phyloP scores from a whole-genome alignment of 176 grass and related monocot genomes.

The Thalia dealbata region DNA sequence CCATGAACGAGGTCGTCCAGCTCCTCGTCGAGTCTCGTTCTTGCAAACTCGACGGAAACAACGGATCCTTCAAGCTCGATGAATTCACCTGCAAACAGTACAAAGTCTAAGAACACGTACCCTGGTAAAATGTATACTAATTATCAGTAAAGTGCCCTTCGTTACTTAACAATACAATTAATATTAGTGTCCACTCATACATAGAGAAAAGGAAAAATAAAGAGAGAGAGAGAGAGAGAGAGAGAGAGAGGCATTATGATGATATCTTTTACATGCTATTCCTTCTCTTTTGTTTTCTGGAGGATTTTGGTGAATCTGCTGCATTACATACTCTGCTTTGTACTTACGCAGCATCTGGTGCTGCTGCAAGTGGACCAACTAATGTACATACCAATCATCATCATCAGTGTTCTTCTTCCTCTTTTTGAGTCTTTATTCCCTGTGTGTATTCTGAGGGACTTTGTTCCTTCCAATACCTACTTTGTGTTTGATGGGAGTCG shows the following conservation, averaged over 20 bases:
- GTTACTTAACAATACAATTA: background rate
- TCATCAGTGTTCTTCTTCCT: slow-evolving; percentile 1
- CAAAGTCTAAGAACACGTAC: slow-evolving; percentile 15
- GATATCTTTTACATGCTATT: slow-evolving; percentile 18
- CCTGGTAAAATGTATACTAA: background rate
- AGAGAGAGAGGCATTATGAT: background rate
- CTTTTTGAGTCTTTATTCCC: slow-evolving; percentile 41
- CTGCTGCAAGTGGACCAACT: slow-evolving; percentile 30
- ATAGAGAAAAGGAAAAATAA: too few relatives aligned
- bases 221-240: background rate
- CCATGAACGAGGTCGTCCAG: slow-evolving; percentile 95
- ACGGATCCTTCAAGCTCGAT: slow-evolving; percentile 25
- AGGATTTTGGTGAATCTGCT: slow-evolving; percentile 17
- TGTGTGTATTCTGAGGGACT: slow-evolving; percentile 2
- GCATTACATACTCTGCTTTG: slow-evolving; percentile 36
- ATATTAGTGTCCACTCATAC: slow-evolving; percentile 3
- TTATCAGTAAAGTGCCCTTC: background rate
- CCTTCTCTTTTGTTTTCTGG: background rate
- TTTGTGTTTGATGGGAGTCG: slow-evolving; percentile 20
- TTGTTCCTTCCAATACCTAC: background rate
- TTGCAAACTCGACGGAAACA: slow-evolving; percentile 17
- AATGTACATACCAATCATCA: slow-evolving; percentile 16
- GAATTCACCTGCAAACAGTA: background rate
- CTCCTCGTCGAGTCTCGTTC: slow-evolving; percentile 57
- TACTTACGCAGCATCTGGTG: slow-evolving; percentile 99